A percentile compares a stretch with the other conserved stretches of the same genome.
These are phyloP conservation scores for Ceratocystis cacaofunesta DNA, from an alignment of 2,329 filamentous ascomycete genomes.

Conservation along the genomic window DNA sequence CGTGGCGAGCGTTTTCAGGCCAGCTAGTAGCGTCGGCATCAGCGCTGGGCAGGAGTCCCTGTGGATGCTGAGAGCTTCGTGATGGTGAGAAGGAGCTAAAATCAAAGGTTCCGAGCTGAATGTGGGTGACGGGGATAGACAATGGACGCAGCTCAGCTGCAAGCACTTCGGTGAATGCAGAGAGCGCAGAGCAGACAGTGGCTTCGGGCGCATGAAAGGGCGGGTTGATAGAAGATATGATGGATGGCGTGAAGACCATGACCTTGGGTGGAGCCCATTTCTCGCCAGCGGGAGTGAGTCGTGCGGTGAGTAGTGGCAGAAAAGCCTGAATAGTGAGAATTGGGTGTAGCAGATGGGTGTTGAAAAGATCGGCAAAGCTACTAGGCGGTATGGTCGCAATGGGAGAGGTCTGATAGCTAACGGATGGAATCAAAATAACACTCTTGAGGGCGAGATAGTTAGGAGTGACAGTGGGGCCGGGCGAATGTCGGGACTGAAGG, in stretches of 20 bases:
- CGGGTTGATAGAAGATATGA: slow-evolving; percentile 64
- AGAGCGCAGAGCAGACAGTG: slow-evolving; percentile 70
- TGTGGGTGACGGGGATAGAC: slow-evolving; percentile 64
- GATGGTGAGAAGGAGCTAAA: slow-evolving; percentile 49
- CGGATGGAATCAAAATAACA: slow-evolving; percentile 68
- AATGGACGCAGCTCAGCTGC: slow-evolving; percentile 64
- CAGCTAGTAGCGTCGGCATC: slow-evolving; percentile 40
- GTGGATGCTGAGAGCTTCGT: slow-evolving; percentile 22
- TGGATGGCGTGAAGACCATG: slow-evolving; percentile 63
- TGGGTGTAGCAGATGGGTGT: slow-evolving; percentile 79
- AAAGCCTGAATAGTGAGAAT: slow-evolving; percentile 82
- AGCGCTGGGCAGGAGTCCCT: slow-evolving; percentile 29
- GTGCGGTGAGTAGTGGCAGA: slow-evolving; percentile 58
- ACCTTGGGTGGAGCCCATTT: slow-evolving; percentile 47
- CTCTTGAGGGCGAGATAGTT: slow-evolving; percentile 66
- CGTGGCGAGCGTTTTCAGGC: slow-evolving; percentile 43
- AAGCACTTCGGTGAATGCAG: slow-evolving; percentile 69
- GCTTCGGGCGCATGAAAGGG: slow-evolving; percentile 78
- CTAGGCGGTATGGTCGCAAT: slow-evolving; percentile 75
- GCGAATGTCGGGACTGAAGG: slow-evolving; percentile 59
- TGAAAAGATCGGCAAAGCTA: slow-evolving; percentile 77
- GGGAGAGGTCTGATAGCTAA: slow-evolving; percentile 66
- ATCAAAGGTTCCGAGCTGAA: slow-evolving; percentile 87
- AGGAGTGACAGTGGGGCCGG: slow-evolving; percentile 59
- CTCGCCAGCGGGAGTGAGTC: slow-evolving; percentile 38